Conservation (phyloP, 768 basidiomycete genomes). For the Candolleomyces efflorescens region DNA sequence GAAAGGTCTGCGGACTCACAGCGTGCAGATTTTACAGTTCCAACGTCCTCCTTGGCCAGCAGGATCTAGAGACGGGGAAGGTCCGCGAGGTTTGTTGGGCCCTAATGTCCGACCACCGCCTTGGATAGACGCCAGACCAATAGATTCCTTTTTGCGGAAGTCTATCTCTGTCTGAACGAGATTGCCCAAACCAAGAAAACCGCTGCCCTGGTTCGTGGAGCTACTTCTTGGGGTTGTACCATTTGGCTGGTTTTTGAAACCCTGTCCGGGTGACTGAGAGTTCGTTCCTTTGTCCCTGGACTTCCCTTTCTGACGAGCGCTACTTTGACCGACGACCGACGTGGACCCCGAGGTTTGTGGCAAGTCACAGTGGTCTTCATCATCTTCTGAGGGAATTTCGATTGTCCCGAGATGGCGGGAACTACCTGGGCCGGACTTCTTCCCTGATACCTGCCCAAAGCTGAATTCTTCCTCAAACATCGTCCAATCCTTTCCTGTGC, state of each 20-base stretch:
- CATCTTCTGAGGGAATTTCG: conserved; percentile 13
- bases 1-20: conserved; percentile 40
- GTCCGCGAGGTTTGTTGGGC: background rate
- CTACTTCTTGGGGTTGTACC: no score
- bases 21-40: conserved; percentile 58
- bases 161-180: conserved; percentile 40
- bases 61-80: background rate
- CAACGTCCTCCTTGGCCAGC: conserved; percentile 26
- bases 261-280: no score
- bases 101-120: conserved; percentile 22
- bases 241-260: no score
- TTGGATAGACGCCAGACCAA: conserved; percentile 36
- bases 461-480: conserved; percentile 51
- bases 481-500: conserved; percentile 32
- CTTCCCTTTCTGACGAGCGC: conserved; percentile 3
- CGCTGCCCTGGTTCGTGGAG: background rate
- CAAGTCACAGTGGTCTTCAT: conserved; percentile 18
- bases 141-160: conserved; percentile 38
- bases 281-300: background rate
- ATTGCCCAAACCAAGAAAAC: conserved; percentile 24
- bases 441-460: conserved; percentile 16
- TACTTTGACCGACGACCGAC: conserved; percentile 14
- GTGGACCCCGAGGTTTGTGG: conserved; percentile 32
- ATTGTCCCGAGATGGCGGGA: conserved; percentile 2
- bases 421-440: background rate